Percentiles rank a stretch among this genome's conserved stretches.
Evolutionary conservation across 768 basidiomycete genomes (phyloP).

Genomic region (Aureoboletus auriporus): DNA sequence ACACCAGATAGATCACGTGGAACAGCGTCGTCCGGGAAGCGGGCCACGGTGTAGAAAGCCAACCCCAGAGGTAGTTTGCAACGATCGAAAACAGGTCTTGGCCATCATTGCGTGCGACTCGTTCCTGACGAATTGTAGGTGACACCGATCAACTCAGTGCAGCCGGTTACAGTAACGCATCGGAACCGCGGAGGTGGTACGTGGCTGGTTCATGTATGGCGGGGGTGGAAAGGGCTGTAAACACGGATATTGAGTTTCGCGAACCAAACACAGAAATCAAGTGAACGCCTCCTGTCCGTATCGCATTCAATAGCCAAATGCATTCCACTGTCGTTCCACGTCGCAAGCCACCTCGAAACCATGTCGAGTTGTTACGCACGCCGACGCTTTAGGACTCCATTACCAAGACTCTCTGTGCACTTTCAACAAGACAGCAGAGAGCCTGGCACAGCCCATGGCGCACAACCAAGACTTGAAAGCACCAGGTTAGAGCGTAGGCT

Average conservation of each 20-base stretch:
- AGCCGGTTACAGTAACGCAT: constrained; percentile 22
- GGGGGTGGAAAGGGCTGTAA: constrained; percentile 25
- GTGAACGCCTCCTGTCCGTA: constrained; percentile 34
- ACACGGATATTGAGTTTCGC: constrained; percentile 15
- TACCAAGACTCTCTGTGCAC: constrained; percentile 20
- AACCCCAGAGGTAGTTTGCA: constrained; percentile 7
- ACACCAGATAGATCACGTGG: constrained; percentile 3
- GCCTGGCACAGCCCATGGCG: constrained; percentile 45
- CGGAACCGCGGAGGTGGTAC: constrained; percentile 37
- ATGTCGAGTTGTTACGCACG: constrained; percentile 50
- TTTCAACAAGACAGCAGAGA: constrained; percentile 18
- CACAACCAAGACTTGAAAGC: constrained; percentile 47
- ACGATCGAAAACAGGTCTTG: constrained; percentile 31
- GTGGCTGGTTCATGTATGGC: constrained; percentile 18
- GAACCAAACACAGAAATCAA: constrained; percentile 7
- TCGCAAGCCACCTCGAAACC: constrained; percentile 41
- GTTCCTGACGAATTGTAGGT: constrained; percentile 1
- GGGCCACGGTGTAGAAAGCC: constrained; percentile 24
- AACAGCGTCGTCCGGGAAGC: constrained; percentile 14
- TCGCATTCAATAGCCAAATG: constrained; percentile 23
- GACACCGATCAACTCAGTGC: constrained; percentile 6
- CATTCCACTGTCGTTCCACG: constrained; percentile 20
- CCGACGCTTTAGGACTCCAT: constrained; percentile 48
- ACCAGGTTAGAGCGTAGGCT: constrained; percentile 41
- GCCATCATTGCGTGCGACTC: constrained; percentile 10